Base-by-base conservation (phyloP, 257 asterid genomes). In the Thymus quinquecostatus region DNA sequence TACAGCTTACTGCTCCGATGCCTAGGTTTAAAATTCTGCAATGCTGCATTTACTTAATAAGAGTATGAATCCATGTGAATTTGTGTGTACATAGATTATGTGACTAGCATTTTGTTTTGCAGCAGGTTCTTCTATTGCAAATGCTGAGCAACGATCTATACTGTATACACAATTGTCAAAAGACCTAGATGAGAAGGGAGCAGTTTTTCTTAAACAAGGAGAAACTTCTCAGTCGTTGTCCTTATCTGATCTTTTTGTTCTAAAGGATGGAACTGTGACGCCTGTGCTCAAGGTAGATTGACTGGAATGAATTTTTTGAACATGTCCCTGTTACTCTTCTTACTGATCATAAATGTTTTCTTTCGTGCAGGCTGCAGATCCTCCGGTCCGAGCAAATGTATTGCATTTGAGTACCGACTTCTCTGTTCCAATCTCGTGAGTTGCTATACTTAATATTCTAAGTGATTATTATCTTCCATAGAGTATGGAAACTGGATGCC, bases 321-420 rank as follows among this genome's bases (percentile, higher is more conserved):
- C 43, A 33, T 14, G 82, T 71, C 43, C 21, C 43, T 10, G 11
- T 40, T 45, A 34, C 13, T 69, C 56, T 41, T 72, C 32, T 21
- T 53, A 69, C 63, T 59, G 45, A 71, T 36, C 41, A 50, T 68
- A 71, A 41, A 48, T 29, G n/a, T 78, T 71, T 72, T 55, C 75
- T 59, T 64, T 57, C 74, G 13, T 76, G 53, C 69, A 95, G 98
- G 89, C 89, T 11, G 96, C 89, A 11, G 80, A 87, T 83, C 98
- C 98, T 48, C 96, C 98, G 0, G 98, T 92, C 49, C 89, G 98
- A 78, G 98, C 97, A 14, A 90, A 84, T 82, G 90, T 92, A 73
- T 61, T 95, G 85, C 82, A 92, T 84, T 74, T 95, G 75, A 82
- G 79, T 65, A 81, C 96, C 28, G 81, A 81, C 34, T 86, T 80